Base-by-base conservation (phyloP, 2,329 filamentous ascomycete species). In the Penicillium psychrosexuale region DNA sequence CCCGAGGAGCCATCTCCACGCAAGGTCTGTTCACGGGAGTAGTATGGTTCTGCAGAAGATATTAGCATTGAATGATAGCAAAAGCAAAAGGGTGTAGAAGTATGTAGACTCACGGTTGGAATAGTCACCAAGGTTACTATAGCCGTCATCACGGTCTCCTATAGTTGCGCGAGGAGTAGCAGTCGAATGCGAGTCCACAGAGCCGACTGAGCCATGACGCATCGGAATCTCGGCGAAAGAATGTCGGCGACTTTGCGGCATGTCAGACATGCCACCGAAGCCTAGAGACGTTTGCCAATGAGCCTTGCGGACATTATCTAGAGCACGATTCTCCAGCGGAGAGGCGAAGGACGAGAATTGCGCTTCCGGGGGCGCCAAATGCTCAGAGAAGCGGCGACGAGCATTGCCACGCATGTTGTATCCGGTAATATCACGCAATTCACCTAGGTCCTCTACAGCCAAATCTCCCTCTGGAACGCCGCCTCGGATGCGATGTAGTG, bases 261-360 rank as follows among this genome's bases (percentile, higher is more conserved):
- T 67, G 56, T 80, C 78, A 33, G 70, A 64, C 40, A 77, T 67
- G 51, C 75, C 69, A 27, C 76, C 75, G 62, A 80, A 80, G 12
- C 76, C 77, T 28, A 80, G 72, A 4, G 77, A 77, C 15, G 77
- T 79, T 58, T 80, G 77, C 78, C 78, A 80, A 52, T 80, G 77
- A 40, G 73, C 75, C 63, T 77, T 78, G 52, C 75, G 74, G 45
- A 76, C 67, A 62, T 71, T 77, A 13, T 79, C 78, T 15, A 79
- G 61, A 11, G 70, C 68, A 51, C 76, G 74, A 51, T 77, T 76
- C 51, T 79, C 77, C 31, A 73, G 58, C 30, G 57, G 59, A 12
- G 74, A 61, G 33, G 64, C 62, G 47, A 74, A 69, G 0, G 68
- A 63, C 3, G 73, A 60, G 42, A 74, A 68, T 56, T 76, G 75